These are phyloP conservation scores for Lepidium africanum DNA, from an alignment of 345 rosid genomes.

Conservation along the genomic window DNA sequence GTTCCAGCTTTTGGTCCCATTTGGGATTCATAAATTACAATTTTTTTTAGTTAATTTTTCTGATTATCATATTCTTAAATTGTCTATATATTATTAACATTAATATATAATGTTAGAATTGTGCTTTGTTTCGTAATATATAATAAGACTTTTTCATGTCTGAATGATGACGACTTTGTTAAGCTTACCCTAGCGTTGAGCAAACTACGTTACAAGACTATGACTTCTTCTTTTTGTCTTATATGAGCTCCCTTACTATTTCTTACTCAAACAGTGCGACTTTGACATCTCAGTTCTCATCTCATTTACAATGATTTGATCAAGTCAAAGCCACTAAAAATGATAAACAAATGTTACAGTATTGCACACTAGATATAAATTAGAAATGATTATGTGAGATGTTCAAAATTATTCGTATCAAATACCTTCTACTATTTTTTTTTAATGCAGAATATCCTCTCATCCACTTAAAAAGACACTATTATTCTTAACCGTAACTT, in stretches of 20 bases:
- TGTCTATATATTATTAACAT: background rate
- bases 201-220: background rate
- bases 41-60: background rate
- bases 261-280: background rate
- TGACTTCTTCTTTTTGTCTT: background rate
- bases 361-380: no score
- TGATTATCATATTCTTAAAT: background rate
- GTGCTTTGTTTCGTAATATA: background rate
- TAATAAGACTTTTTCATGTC: background rate
- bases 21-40: conserved; percentile 70
- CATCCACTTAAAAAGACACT: no score
- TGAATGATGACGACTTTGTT: background rate
- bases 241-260: background rate
- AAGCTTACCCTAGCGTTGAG: background rate
- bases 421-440: no score
- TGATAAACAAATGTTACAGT: no score
- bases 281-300: background rate
- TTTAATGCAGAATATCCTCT: no score
- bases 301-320: background rate
- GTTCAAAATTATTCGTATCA: no score
- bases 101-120: background rate
- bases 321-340: background rate
- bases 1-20: conserved; percentile 85
- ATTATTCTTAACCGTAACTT: no score
- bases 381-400: no score